phyloP scores from a whole-genome alignment of 1,139 yeast species.

The Yamadazyma atlantica region DNA sequence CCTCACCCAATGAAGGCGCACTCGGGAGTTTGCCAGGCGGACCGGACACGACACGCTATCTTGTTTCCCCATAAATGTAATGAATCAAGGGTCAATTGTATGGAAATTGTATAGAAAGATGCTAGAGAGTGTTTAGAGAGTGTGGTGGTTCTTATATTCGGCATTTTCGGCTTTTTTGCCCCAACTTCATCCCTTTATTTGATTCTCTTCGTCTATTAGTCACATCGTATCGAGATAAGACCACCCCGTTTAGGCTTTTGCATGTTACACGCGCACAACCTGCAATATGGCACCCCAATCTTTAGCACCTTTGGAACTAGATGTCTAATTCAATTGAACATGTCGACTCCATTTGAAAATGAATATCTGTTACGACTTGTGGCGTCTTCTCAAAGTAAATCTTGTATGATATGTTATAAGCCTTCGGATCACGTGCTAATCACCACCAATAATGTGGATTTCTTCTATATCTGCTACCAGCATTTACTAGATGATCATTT shows the following conservation, averaged over 20 bases:
- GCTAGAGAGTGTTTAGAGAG: no score
- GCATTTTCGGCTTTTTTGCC: no score
- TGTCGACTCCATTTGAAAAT: slow-evolving; percentile 44
- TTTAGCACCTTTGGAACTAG: no score
- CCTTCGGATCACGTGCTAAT: slow-evolving; percentile 64
- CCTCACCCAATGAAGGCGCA: slow-evolving; percentile 1
- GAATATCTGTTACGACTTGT: slow-evolving; percentile 57
- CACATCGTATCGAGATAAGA: no score
- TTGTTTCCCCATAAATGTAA: not conserved
- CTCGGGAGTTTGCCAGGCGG: not conserved
- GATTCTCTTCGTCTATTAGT: no score
- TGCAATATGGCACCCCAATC: no score
- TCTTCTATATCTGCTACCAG: slow-evolving; percentile 66
- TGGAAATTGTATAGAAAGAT: not conserved
- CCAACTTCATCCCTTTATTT: no score
- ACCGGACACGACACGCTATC: not conserved
- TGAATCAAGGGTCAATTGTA: no score
- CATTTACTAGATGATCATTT: slow-evolving; percentile 66
- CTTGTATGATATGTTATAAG: slow-evolving; percentile 68
- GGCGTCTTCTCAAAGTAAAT: slow-evolving; percentile 51
- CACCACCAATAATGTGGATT: slow-evolving; percentile 53
- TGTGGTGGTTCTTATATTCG: no score
- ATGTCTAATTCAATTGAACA: no score
- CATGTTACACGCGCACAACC: no score
- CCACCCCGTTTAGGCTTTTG: no score